Percentiles rank a stretch among this genome's conserved stretches.
phyloP scores from a whole-genome alignment of 2,329 filamentous ascomycete genomes.

The Penicillium sp. region DNA sequence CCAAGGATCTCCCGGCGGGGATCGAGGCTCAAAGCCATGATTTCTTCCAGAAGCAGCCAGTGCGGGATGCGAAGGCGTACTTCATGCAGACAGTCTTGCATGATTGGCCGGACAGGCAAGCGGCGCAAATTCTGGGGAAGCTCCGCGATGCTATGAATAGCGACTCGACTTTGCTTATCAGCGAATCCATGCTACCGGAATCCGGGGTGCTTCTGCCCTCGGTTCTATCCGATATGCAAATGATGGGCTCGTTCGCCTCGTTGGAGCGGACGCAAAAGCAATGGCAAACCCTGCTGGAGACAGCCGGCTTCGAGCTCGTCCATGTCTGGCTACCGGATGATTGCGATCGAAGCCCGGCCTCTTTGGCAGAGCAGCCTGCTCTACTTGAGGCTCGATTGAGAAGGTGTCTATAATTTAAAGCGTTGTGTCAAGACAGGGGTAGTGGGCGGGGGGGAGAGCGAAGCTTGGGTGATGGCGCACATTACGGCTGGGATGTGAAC shows the following conservation, averaged over 20 bases:
- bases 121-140: slow-evolving; percentile 11
- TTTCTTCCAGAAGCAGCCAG: slow-evolving; percentile 14
- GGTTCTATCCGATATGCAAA: slow-evolving; percentile 11
- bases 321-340: slow-evolving; percentile 9
- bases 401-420: not conserved
- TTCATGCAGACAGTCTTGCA: slow-evolving; percentile 23
- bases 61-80: slow-evolving; percentile 16
- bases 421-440: too few species aligned
- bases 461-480: not conserved
- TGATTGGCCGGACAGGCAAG: slow-evolving; percentile 23
- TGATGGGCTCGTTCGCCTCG: slow-evolving; percentile 15
- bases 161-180: slow-evolving; percentile 10
- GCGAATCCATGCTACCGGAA: slow-evolving; percentile 10
- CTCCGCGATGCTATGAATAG: slow-evolving; percentile 3
- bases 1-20: not conserved
- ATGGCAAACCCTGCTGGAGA: slow-evolving; percentile 7
- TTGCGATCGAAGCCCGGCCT: slow-evolving; percentile 1
- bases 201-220: slow-evolving; percentile 5
- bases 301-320: slow-evolving; percentile 5
- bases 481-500: not conserved
- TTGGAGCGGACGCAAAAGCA: slow-evolving; percentile 11
- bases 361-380: slow-evolving; percentile 10
- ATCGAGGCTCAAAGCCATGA: slow-evolving; percentile 7
- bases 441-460: too few species aligned
- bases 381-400: slow-evolving; percentile 9